Evolutionary conservation across 148 eudicot species (phyloP).

Genomic region (Chenopodium quinoa): DNA sequence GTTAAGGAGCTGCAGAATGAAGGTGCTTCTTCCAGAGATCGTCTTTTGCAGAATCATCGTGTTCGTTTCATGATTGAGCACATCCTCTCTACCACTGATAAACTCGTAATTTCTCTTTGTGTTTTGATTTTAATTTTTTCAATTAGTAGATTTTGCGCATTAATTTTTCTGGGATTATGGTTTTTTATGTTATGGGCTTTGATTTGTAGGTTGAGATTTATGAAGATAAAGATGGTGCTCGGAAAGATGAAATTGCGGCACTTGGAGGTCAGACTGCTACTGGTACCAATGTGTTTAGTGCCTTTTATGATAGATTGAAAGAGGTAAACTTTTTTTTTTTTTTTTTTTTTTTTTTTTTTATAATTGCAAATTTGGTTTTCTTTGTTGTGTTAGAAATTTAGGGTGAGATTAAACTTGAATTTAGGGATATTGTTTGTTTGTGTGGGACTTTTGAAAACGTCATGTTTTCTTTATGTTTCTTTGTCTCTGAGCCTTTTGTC

Average conservation of each 20-base stretch:
- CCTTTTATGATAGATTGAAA: constrained; percentile 88
- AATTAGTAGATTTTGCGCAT: neutral
- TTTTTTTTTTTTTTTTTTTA: no score
- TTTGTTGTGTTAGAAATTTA: neutral
- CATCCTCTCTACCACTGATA: constrained; percentile 57
- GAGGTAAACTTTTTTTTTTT: constrained; percentile 45
- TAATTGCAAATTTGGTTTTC: neutral
- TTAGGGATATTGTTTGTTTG: neutral
- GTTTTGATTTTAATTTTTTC: neutral
- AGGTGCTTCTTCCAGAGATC: constrained; percentile 61
- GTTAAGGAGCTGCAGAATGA: constrained; percentile 83
- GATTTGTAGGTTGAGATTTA: constrained; percentile 66
- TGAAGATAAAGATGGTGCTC: constrained; percentile 78
- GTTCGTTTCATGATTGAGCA: constrained; percentile 85
- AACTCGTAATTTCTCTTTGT: constrained; percentile 50
- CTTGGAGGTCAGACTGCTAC: constrained; percentile 88
- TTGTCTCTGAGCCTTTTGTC: neutral
- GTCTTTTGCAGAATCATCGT: constrained; percentile 82
- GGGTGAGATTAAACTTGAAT: neutral
- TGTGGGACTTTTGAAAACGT: neutral
- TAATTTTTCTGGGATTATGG: neutral
- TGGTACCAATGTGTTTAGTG: constrained; percentile 90
- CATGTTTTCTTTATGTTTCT: neutral
- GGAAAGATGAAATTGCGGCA: constrained; percentile 97
- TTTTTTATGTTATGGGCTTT: neutral